These are phyloP conservation scores for Aureobasidium sp. DNA, from an alignment of 2,329 filamentous ascomycete genomes.

Conservation along the genomic window DNA sequence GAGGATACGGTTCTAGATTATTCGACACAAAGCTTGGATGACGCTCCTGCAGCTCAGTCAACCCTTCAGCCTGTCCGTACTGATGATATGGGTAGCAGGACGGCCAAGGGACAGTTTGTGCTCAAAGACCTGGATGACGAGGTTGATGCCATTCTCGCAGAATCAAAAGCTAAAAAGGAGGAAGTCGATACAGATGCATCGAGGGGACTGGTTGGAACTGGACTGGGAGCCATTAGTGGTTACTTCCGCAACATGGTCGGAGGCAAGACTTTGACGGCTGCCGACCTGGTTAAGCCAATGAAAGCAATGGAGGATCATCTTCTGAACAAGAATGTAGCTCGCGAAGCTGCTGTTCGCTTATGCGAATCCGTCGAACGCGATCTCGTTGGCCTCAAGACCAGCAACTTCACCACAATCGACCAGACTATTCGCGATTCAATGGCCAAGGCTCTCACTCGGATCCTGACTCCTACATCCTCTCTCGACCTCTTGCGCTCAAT, in stretches of 20 bases:
- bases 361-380: constrained; percentile 89
- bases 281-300: constrained; percentile 70
- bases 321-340: constrained; percentile 89
- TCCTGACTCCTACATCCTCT: constrained; percentile 90
- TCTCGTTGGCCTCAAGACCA: constrained; percentile 83
- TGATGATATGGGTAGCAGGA: constrained; percentile 76
- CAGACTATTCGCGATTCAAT: constrained; percentile 77
- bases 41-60: constrained; percentile 51
- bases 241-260: constrained; percentile 93
- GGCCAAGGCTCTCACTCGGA: constrained; percentile 87
- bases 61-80: constrained; percentile 65
- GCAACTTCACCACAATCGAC: constrained; percentile 78
- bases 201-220: constrained; percentile 66
- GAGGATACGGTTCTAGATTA: constrained; percentile 80
- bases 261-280: constrained; percentile 64
- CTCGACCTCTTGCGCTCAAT: constrained; percentile 93
- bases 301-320: constrained; percentile 95
- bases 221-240: constrained; percentile 74
- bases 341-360: constrained; percentile 83
- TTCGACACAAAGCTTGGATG: constrained; percentile 55
- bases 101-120: constrained; percentile 84
- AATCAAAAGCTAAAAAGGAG: constrained; percentile 62
- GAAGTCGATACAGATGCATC: constrained; percentile 39
- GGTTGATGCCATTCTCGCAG: constrained; percentile 79
- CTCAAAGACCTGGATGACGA: constrained; percentile 90